Evolutionary conservation across 495 filamentous ascomycete genomes (phyloP).

Genomic region (Talaromyces adpressus): DNA sequence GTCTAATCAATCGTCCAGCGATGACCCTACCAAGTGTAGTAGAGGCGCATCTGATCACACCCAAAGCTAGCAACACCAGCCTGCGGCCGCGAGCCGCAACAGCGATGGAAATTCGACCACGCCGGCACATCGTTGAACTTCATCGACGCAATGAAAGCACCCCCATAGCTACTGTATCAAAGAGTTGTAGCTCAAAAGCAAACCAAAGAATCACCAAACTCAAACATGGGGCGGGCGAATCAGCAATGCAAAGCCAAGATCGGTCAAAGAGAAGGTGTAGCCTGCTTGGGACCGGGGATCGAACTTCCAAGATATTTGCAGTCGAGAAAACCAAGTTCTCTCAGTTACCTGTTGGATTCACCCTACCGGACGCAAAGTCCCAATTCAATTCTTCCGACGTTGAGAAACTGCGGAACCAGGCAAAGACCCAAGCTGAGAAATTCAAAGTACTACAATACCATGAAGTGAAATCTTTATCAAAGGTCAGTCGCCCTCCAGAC

Average conservation of each 20-base stretch:
- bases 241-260: slow-evolving; percentile 9
- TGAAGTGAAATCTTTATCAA: slow-evolving; percentile 59
- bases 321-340: slow-evolving; percentile 45
- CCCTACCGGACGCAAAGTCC: slow-evolving; percentile 40
- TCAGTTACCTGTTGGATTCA: slow-evolving; percentile 50
- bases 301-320: slow-evolving; percentile 16
- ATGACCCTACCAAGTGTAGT: not conserved
- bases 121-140: not conserved
- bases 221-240: not conserved
- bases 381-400: slow-evolving; percentile 45
- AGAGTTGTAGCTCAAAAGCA: not conserved
- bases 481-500: slow-evolving; percentile 30
- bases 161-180: slow-evolving; percentile 29
- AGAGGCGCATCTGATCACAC: not conserved
- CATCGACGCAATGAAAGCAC: slow-evolving; percentile 11
- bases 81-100: slow-evolving; percentile 14
- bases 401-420: slow-evolving; percentile 50
- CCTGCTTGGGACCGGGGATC: not conserved
- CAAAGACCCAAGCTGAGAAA: slow-evolving; percentile 52
- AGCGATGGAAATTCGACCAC: slow-evolving; percentile 9
- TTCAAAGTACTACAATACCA: slow-evolving; percentile 62
- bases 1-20: slow-evolving; percentile 7
- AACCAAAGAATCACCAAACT: not conserved
- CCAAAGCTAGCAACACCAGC: slow-evolving; percentile 25
- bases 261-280: slow-evolving; percentile 1